These are phyloP conservation scores for Ustilago crameri DNA, from an alignment of 1,284 basidiomycete species.

Conservation along the genomic window DNA sequence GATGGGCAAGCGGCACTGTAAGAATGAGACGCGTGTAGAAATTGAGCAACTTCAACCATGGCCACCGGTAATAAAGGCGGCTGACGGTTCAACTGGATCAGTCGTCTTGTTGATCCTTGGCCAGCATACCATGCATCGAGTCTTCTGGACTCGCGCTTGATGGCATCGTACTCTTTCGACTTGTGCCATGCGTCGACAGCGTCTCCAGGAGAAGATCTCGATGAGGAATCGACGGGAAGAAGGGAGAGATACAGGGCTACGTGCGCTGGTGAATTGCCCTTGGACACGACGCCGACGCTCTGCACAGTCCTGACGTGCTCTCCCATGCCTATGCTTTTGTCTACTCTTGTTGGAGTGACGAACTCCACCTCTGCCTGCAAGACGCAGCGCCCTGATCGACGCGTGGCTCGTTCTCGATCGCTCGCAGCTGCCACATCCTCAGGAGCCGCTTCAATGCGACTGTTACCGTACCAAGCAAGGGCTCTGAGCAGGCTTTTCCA, in stretches of 20 bases:
- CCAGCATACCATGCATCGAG: conserved; percentile 52
- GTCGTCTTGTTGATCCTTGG: conserved; percentile 42
- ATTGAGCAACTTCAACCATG: conserved; percentile 52
- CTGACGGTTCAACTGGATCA: conserved; percentile 46
- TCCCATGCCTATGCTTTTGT: conserved; percentile 24
- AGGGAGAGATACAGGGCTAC: conserved; percentile 53
- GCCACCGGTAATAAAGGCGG: conserved; percentile 41
- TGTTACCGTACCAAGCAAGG: conserved; percentile 61
- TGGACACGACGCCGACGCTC: conserved; percentile 24
- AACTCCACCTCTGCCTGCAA: conserved; percentile 54
- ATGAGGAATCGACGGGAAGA: conserved; percentile 12
- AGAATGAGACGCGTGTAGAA: conserved; percentile 49
- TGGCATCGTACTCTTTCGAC: conserved; percentile 26
- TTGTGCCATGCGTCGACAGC: conserved; percentile 31
- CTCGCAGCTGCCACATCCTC: conserved; percentile 42
- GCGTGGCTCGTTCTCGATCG: conserved; percentile 5
- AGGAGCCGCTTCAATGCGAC: conserved; percentile 47
- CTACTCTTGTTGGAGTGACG: conserved; percentile 47
- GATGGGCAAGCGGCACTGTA: conserved; percentile 57
- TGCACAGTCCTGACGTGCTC: conserved; percentile 27
- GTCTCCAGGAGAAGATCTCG: conserved; percentile 5
- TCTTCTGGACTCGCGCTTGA: conserved; percentile 43
- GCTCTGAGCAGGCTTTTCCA: conserved; percentile 58
- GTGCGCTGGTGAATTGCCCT: conserved; percentile 38
- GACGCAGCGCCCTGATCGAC: conserved; percentile 3